Base-by-base conservation (phyloP, 345 rosid species). In the Aurinia saxatilis region DNA sequence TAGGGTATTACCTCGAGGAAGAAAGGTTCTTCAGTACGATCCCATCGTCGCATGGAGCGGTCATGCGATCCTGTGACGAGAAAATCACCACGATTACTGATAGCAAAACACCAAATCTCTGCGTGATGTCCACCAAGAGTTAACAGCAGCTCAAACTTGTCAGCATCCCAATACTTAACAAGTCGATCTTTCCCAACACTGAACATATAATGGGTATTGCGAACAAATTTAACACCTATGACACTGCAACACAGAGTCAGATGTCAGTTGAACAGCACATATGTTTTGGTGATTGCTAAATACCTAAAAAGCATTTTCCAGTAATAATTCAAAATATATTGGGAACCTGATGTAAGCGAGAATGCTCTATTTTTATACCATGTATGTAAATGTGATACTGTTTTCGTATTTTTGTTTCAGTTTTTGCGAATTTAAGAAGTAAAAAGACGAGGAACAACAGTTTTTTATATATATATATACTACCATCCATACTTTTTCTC, bases 61-160 rank as follows among this genome's bases (percentile, higher is more conserved):
- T 93, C 99, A 81, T 87, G 99, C 62, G 99, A 90, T 40, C 99
- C 99, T 46, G 99, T 93, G 66, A 93, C 95, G 65, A 93, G 42
- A 60, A 93, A 93, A 75, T 93, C 95, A 47, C 97, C 97, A 70
- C 88, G 95, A 57, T 66, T 80, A 71, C 99, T 84, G 37, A 82
- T 18, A 50, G 97, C 86, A 55, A 93, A 87, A 78, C 99, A 84
- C 96, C 96, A 93, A 63, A 93, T 74, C 77, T 84, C 91, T 38
- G 90, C 90, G 72, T 87, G 99, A 72, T 93, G 99, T 27, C 96
- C 99, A 71, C 84, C 91, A 62, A 93, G 90, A 38, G 96, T 84
- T 72, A 93, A 73, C 64, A 93, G 87, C 71, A 87, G 75, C 83
- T 93, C 97, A 57, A 93, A 93, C 75, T 93, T 93, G 73, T 85